Conservation (phyloP, 257 asterid genomes). For the Solanum gandarillasii region DNA sequence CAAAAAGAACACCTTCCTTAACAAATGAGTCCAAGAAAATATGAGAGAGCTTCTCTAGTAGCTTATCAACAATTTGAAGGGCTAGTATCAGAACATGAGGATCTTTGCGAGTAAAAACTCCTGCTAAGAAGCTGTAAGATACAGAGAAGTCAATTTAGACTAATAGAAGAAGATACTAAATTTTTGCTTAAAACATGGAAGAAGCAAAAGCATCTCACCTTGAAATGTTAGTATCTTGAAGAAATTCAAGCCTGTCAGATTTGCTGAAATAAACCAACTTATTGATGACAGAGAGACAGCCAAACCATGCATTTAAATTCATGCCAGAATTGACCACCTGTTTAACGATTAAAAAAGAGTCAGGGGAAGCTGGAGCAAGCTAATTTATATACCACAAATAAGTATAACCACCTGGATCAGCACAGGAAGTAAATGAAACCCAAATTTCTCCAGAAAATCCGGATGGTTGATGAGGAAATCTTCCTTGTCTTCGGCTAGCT, state of each 20-base stretch:
- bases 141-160: neutral
- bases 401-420: constrained; percentile 59
- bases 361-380: constrained; percentile 3
- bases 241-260: constrained; percentile 53
- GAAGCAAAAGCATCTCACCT: constrained; percentile 34
- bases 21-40: constrained; percentile 56
- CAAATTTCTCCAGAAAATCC: constrained; percentile 69
- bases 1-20: constrained; percentile 83
- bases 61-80: constrained; percentile 67
- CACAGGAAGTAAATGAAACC: constrained; percentile 72
- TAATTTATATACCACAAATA: neutral
- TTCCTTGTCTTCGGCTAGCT: constrained; percentile 48
- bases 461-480: constrained; percentile 52
- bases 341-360: constrained; percentile 5
- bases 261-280: constrained; percentile 77
- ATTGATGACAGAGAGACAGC: constrained; percentile 76
- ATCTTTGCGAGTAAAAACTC: constrained; percentile 82
- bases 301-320: constrained; percentile 57
- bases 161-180: neutral
- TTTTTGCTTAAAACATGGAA: constrained; percentile 1
- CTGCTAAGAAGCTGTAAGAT: constrained; percentile 78
- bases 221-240: constrained; percentile 53
- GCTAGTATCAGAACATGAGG: constrained; percentile 57
- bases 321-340: constrained; percentile 94
- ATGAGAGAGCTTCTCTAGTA: constrained; percentile 67